Evolutionary conservation across 495 filamentous ascomycete genomes (phyloP), one percentile per base, ranked within the genome.

Genomic region (Aspergillus mulundensis): DNA sequence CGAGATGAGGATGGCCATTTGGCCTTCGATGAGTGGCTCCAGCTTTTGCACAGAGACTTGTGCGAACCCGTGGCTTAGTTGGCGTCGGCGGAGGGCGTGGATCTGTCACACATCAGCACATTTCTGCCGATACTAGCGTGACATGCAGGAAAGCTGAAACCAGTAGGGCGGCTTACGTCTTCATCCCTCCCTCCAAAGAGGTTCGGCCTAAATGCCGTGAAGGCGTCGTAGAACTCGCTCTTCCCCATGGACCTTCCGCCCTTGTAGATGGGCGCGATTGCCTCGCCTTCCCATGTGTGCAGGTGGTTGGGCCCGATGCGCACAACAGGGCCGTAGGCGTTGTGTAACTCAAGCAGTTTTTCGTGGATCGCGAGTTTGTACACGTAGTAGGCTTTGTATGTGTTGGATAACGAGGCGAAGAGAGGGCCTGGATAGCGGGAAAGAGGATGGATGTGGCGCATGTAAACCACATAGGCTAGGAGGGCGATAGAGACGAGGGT

Each of bases 251-350:
- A 60, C 12, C 73, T 70, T 0, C 72, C 73, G 49, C 77, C 73
- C 8, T 77, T 77, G 54, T 83, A 83, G 57, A 83, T 80, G 20
- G 79, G 75, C 53, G 79, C 70, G 0, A 80, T 64, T 2, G 77
- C 77, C 10, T 72, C 68, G n/a, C 71, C 76, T 24, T 70, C 65
- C 53, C 80, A 75, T 23, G 75, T 59, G 6, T 71, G 74, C 51
- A 77, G 63, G 51, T 75, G 74, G 55, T 82, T 77, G 0, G 84
- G 84, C 3, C 77, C 73, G 5, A 85, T 70, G 1, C 82, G 80
- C 12, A 87, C 79, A 47, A 84, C 68, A 1, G 74, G 66, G 0
- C 81, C 81, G 58, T 85, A 82, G 28, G 70, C 50, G 7, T 66
- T 34, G 58, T 85, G 82, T 6, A 77, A 62, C 5, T 56, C 20